phyloP scores from a whole-genome alignment of 176 grass and related monocot genomes.

The Pharus latifolius region DNA sequence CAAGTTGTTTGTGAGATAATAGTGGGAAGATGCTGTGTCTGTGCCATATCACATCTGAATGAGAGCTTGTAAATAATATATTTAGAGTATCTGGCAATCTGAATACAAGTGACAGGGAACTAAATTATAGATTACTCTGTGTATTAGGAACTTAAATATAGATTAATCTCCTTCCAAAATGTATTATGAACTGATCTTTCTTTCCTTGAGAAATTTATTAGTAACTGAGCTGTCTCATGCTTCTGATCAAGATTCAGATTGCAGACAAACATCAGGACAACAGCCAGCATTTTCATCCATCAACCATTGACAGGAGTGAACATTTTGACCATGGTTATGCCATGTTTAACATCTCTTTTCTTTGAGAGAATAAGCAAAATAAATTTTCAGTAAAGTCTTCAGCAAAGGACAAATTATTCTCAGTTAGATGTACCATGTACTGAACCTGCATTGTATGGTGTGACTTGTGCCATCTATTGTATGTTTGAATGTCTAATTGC shows the following conservation, averaged over 20 bases:
- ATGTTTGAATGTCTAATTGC: neutral
- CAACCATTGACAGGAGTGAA: neutral
- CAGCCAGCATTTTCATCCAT: neutral
- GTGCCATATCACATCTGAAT: neutral
- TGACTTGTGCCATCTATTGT: neutral
- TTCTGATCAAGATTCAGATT: neutral
- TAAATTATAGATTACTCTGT: neutral
- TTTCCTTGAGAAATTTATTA: neutral
- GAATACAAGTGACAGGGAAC: neutral
- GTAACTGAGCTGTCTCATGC: neutral
- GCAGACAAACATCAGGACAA: neutral
- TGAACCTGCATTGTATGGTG: neutral
- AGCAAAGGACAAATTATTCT: neutral
- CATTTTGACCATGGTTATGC: too few relatives aligned
- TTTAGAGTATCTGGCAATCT: neutral
- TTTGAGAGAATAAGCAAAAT: too few relatives aligned
- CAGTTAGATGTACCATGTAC: neutral
- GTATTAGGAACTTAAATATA: neutral
- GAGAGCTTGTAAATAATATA: neutral
- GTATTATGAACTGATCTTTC: neutral
- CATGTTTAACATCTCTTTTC: too few relatives aligned
- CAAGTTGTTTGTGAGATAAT: neutral
- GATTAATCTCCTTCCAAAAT: neutral
- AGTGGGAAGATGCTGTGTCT: neutral
- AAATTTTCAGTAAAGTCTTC: neutral